Evolutionary conservation across 2,329 filamentous ascomycete species (phyloP).

Genomic region (Ceratocystis cubensis): DNA sequence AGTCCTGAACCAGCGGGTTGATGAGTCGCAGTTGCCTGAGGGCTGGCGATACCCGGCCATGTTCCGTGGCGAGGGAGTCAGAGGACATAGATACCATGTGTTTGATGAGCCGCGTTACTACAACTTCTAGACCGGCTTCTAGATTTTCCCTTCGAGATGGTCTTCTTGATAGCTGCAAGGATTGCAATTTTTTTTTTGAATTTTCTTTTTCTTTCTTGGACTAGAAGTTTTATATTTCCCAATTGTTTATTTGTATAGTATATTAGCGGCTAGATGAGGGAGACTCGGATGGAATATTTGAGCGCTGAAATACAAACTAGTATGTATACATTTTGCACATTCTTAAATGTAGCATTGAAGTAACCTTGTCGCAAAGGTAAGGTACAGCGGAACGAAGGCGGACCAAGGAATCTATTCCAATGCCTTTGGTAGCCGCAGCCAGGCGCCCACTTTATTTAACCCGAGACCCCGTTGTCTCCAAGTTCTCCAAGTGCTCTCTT

Average conservation of each 20-base stretch:
- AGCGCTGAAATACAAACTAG: slow-evolving; percentile 1
- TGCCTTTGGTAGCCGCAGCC: background rate
- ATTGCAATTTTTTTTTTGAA: too few relatives aligned
- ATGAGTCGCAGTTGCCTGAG: slow-evolving; percentile 61
- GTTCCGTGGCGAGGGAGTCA: slow-evolving; percentile 74
- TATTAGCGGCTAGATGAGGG: background rate
- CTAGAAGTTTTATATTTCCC: slow-evolving; percentile 25
- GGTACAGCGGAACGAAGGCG: background rate
- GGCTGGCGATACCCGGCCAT: slow-evolving; percentile 72
- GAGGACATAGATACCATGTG: slow-evolving; percentile 87
- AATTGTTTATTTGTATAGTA: background rate
- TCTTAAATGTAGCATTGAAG: too few relatives aligned
- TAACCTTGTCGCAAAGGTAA: too few relatives aligned
- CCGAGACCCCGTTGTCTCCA: background rate
- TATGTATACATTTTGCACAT: background rate
- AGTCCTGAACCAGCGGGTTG: slow-evolving; percentile 44
- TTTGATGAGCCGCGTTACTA: slow-evolving; percentile 82
- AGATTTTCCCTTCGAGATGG: too few relatives aligned
- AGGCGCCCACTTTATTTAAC: background rate
- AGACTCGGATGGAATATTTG: background rate
- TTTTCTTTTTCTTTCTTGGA: background rate
- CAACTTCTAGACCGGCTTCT: slow-evolving; percentile 22
- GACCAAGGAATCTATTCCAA: background rate
- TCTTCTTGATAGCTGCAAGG: too few relatives aligned
- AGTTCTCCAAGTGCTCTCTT: background rate